Base-by-base conservation (phyloP, 805 yeast species). In the Komagataella pastoris region DNA sequence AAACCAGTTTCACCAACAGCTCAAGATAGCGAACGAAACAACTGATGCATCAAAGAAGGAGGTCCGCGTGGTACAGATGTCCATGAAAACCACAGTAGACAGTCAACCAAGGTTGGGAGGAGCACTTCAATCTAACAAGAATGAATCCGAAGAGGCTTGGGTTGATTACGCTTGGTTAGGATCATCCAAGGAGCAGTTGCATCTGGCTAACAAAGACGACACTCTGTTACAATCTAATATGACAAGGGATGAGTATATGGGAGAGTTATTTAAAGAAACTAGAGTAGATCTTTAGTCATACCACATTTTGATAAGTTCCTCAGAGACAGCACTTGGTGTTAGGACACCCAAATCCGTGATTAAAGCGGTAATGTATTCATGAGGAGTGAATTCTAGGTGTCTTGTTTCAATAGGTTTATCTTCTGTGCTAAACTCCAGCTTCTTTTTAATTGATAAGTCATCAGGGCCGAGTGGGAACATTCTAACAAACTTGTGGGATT, bases 251-350 rank as follows among this genome's bases (percentile, higher is more conserved):
- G 69, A 70, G 30, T 71, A 71, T 52, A 46, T 70, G 7, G 59
- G 62, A 46, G 49, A 62, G 47, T 52, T 69, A 18, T 53, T 65
- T 48, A 53, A 50, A 6, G 63, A 61, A 23, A 61, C 62, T 3
- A 53, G 21, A 18, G 40, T 51, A 17, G 47, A 50, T 24, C 47
- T 14, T 65, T 65, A 90, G 66, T 90, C 97, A 61, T 89, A 90
- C 97, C 97, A 93, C 81, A 93, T 88, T 69, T 93, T 93, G 65
- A 93, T 93, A 66, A 93, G 76, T 69, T 93, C 99, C 65, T 93
- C 99, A n/a, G 96, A 85, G 18, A 93, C 99, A 0, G 98, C 98
- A 54, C 96, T 85, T 10, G 99, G 97, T 6, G 99, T 93, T 58
- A 93, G 74, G 1, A 93, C 97, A 17, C 99, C 99, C 56, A 93